phyloP scores from a whole-genome alignment of 1,284 basidiomycete species.

The Ceratobasidium sp. region DNA sequence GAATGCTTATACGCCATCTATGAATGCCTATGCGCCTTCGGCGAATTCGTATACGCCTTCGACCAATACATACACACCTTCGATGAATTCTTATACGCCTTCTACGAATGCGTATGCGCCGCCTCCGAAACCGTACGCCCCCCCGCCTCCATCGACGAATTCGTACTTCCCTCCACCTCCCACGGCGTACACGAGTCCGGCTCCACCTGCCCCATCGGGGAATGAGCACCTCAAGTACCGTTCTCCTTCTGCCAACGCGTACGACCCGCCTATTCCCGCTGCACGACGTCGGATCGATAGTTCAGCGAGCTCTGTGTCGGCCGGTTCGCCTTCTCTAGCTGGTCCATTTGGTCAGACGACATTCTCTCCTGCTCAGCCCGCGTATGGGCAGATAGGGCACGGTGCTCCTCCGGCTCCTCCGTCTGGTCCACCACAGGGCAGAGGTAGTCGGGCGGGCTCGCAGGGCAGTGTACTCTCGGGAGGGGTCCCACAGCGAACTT shows the following conservation, averaged over 20 bases:
- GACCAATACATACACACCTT: constrained; percentile 50
- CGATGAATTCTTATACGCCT: constrained; percentile 44
- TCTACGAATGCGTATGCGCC: constrained; percentile 44
- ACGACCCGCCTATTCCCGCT: constrained; percentile 77
- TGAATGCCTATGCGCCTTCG: constrained; percentile 49
- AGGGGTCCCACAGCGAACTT: constrained; percentile 5
- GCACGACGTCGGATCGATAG: constrained; percentile 40
- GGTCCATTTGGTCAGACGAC: constrained; percentile 31
- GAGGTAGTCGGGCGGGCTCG: constrained; percentile 8
- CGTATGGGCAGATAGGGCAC: constrained; percentile 27
- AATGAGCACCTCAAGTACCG: constrained; percentile 58
- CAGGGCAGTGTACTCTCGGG: constrained; percentile 15
- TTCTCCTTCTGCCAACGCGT: constrained; percentile 78
- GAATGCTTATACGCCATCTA: constrained; percentile 43
- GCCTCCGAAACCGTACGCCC: constrained; percentile 37
- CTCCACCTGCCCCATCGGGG: constrained; percentile 53
- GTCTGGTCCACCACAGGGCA: background rate
- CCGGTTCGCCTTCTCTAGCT: constrained; percentile 19
- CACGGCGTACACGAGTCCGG: constrained; percentile 41
- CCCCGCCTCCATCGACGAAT: constrained; percentile 33
- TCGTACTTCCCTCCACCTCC: constrained; percentile 55
- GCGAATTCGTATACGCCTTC: constrained; percentile 45
- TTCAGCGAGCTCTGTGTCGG: constrained; percentile 29
- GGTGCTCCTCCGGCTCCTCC: constrained; percentile 7
- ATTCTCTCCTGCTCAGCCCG: constrained; percentile 23